Base-by-base conservation (phyloP, 345 rosid species). In the Salix udensis region DNA sequence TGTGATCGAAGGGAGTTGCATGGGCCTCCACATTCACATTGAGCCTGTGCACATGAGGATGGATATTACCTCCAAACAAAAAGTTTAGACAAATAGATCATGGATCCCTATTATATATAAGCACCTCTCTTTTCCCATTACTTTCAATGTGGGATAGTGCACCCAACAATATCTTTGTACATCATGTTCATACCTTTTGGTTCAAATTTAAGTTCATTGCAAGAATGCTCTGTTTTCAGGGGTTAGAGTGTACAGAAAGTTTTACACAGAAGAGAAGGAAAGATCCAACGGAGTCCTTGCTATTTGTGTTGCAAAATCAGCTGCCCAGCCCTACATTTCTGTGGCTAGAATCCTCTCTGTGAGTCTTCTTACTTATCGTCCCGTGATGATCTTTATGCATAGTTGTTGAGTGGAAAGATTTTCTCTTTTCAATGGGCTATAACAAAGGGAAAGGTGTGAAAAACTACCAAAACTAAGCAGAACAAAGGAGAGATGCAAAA, bases 241-340 rank as follows among this genome's bases (percentile, higher is more conserved):
- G 61, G 86, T 89, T 60, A 77, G 46, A 83, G 76, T 92, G 73
- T 91, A 88, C 44, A 70, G 95, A 80, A 88, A 87, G 77, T 91
- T 91, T 71, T 91, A 94, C 65, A 34, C 89, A 1, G 90, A 91
- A 84, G 91, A 91, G 77, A 86, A 86, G 79, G 97, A 91, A 82
- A 85, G 72, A 73, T 76, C 78, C 24, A 86, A 86, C 65, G 97
- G 96, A 66, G 94, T 94, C 73, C 74, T 89, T 39, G 90, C 91
- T 19, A 84, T 92, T 70, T 72, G 50, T 74, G 81, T 87, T 77
- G 78, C 85, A 31, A 89, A 83, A 81, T 67, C 82, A 73, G 82
- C 67, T 78, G 67, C 76, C 68, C 97, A 89, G 76, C 97, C 97
- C 14, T 88, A 77, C 77, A 71, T 82, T 71, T 74, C 74, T 74